These are phyloP conservation scores for Penicillium sp. DNA, from an alignment of 2,329 filamentous ascomycete genomes.

Conservation along the genomic window DNA sequence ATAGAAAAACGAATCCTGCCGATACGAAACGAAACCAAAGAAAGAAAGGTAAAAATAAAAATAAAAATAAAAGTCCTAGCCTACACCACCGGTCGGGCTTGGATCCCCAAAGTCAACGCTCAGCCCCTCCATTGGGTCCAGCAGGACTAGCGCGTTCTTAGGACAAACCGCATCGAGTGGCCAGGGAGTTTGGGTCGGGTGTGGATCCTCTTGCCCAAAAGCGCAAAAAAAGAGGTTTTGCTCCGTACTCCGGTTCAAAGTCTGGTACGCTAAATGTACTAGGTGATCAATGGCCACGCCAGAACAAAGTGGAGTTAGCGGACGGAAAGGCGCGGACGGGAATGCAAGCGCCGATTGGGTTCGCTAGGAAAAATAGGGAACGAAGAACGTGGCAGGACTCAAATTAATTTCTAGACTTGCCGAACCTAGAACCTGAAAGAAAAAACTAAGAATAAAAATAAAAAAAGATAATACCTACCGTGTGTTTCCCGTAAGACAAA, in stretches of 20 bases:
- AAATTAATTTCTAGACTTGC: background rate
- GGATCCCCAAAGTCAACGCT: constrained; percentile 16
- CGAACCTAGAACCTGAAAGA: background rate
- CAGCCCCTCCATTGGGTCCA: constrained; percentile 23
- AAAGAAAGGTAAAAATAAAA: too few relatives aligned
- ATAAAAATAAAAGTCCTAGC: constrained; percentile 11
- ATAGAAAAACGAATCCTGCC: background rate
- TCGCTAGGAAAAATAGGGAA: background rate
- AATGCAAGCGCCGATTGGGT: constrained; percentile 3
- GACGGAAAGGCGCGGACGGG: constrained; percentile 6
- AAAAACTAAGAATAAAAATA: background rate
- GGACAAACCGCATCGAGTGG: constrained; percentile 26
- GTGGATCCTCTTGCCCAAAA: constrained; percentile 11
- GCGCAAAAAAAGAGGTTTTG: background rate
- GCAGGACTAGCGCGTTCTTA: constrained; percentile 20
- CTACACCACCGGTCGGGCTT: constrained; percentile 12
- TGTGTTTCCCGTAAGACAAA: background rate
- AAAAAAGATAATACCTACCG: background rate
- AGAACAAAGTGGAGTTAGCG: constrained; percentile 2
- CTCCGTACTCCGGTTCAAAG: background rate
- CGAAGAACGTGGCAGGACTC: background rate
- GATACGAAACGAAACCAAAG: background rate
- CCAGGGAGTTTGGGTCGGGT: constrained; percentile 20
- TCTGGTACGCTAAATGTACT: constrained; percentile 3
- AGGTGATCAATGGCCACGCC: background rate